Conservation (phyloP, 2,329 filamentous ascomycete genomes). For the Fusarium bulbicola region DNA sequence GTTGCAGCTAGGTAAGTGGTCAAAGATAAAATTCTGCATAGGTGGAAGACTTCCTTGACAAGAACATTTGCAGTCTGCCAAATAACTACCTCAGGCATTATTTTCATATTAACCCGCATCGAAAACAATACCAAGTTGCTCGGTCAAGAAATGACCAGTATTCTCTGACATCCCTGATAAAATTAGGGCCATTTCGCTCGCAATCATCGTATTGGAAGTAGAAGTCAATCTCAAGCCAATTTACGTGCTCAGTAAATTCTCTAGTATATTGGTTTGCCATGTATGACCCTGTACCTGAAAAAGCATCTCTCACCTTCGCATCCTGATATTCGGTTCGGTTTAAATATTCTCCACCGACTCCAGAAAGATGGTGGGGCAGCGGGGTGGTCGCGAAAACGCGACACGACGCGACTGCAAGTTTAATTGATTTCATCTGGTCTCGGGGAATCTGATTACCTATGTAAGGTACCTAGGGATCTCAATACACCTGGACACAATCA, state of each 20-base stretch:
- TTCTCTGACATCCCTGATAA: neutral
- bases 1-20: neutral
- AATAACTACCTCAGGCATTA: neutral
- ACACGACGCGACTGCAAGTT: constrained; percentile 17
- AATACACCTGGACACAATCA: neutral
- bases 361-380: neutral
- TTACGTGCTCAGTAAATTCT: neutral
- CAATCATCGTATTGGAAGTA: neutral
- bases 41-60: neutral
- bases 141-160: neutral
- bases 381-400: constrained; percentile 13
- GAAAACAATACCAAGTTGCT: neutral
- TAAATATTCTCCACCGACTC: neutral
- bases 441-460: neutral
- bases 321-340: neutral
- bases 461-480: neutral
- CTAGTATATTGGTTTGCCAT: neutral
- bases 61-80: neutral
- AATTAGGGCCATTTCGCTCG: neutral
- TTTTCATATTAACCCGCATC: neutral
- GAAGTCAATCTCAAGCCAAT: neutral
- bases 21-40: neutral
- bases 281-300: neutral
- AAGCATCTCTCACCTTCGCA: neutral
- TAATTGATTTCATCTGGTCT: constrained; percentile 26